These are phyloP conservation scores for Capsicum chinense DNA, from an alignment of 257 asterid genomes.

Conservation along the genomic window DNA sequence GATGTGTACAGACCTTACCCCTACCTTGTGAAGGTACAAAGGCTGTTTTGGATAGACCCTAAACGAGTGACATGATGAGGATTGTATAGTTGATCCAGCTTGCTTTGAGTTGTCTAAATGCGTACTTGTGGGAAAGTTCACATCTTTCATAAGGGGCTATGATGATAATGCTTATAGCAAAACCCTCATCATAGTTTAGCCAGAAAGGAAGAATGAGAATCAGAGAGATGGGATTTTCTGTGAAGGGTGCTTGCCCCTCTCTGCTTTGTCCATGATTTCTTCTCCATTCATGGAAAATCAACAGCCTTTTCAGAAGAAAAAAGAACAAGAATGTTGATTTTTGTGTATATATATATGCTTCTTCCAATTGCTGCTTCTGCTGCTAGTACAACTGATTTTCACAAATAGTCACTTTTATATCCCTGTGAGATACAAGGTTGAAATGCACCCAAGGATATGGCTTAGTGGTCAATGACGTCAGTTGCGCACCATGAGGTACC, in stretches of 20 bases:
- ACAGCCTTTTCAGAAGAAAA: background rate
- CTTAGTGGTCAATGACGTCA: too few species aligned
- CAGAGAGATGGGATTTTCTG: constrained; percentile 32
- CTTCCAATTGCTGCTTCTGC: background rate
- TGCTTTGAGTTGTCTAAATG: background rate
- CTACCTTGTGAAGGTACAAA: background rate
- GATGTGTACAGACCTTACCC: background rate
- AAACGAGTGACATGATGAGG: constrained; percentile 2
- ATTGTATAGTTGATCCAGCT: background rate
- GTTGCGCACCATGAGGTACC: too few species aligned
- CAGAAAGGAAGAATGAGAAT: constrained; percentile 20
- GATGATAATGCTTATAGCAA: background rate
- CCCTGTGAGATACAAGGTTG: background rate
- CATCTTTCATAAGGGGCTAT: background rate
- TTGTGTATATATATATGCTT: background rate
- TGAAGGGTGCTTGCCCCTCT: constrained; percentile 48
- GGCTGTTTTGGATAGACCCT: background rate
- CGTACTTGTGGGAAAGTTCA: background rate
- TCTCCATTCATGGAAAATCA: background rate
- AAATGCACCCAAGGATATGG: too few species aligned
- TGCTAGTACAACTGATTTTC: background rate
- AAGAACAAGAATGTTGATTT: background rate
- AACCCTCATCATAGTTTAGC: background rate
- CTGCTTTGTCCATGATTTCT: constrained; percentile 33
- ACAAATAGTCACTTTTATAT: background rate